Conservation (phyloP, 2,329 filamentous ascomycete genomes). For the Colletotrichum sp. region DNA sequence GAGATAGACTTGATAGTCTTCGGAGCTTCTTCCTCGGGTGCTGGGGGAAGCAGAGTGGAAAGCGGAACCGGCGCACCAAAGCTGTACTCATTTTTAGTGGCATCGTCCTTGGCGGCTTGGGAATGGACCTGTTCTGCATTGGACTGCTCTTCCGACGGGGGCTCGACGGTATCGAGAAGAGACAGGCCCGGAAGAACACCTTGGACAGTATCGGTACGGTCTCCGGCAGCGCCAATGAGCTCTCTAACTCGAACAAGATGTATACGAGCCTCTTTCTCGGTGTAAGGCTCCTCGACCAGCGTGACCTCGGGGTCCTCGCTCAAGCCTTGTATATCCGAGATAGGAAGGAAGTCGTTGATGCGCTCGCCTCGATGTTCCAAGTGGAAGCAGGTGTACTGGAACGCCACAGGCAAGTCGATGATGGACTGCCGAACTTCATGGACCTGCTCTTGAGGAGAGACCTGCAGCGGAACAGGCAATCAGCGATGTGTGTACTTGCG, state of each 20-base stretch:
- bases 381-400: conserved; percentile 99
- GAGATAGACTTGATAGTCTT: conserved; percentile 91
- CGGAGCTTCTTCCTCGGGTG: conserved; percentile 67
- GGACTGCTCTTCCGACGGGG: conserved; percentile 42
- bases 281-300: conserved; percentile 94
- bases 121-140: conserved; percentile 46
- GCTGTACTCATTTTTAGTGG: conserved; percentile 71
- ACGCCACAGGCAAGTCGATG: conserved; percentile 89
- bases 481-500: neutral
- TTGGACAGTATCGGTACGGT: conserved; percentile 85
- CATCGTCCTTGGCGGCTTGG: conserved; percentile 17
- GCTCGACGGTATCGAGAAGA: conserved; percentile 79
- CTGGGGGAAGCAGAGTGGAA: conserved; percentile 72
- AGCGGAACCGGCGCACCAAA: conserved; percentile 73
- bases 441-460: conserved; percentile 92
- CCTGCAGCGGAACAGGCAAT: conserved; percentile 50
- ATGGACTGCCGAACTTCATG: conserved; percentile 97
- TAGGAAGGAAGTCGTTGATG: conserved; percentile 93
- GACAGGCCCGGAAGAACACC: conserved; percentile 86
- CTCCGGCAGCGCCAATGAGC: conserved; percentile 88
- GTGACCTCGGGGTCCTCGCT: conserved; percentile 77
- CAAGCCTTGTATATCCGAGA: conserved; percentile 86
- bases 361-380: conserved; percentile 87
- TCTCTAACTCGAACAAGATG: conserved; percentile 91
- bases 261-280: conserved; percentile 96